Conservation (phyloP, 805 yeast genomes). For the Peterozyma xylosa region DNA sequence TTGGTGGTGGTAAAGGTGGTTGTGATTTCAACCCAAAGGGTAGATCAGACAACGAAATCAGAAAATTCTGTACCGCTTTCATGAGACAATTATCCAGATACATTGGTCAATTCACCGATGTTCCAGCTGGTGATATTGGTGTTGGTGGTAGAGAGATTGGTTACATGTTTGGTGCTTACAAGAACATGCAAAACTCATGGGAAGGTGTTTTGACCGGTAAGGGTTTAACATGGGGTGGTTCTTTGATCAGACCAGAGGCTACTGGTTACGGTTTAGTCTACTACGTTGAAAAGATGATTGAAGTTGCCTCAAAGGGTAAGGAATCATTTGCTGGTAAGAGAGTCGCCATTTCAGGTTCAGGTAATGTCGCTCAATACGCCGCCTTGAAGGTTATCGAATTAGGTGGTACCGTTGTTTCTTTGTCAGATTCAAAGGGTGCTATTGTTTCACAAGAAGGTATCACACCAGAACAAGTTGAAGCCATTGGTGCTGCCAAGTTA, state of each 20-base stretch:
- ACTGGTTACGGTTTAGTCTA: constrained; percentile 97
- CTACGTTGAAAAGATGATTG: constrained; percentile 97
- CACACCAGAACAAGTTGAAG: constrained; percentile 71
- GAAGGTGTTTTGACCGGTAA: constrained; percentile 98
- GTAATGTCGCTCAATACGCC: constrained; percentile 99
- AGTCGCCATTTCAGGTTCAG: constrained; percentile 96
- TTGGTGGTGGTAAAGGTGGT: constrained; percentile 99
- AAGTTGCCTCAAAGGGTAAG: constrained; percentile 82
- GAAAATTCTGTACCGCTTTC: constrained; percentile 94
- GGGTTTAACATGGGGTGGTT: constrained; percentile 98
- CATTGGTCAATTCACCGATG: constrained; percentile 96
- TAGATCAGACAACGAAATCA: constrained; percentile 84
- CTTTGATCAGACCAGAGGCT: constrained; percentile 98
- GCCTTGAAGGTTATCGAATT: constrained; percentile 95
- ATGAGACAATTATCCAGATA: constrained; percentile 93
- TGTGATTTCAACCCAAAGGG: constrained; percentile 97
- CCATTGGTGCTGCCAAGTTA: constrained; percentile 70
- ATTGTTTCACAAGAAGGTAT: constrained; percentile 76
- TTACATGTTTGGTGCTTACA: constrained; percentile 95
- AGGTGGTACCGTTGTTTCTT: constrained; percentile 90
- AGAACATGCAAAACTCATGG: constrained; percentile 82
- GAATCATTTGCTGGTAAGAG: constrained; percentile 89
- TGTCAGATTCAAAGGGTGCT: constrained; percentile 93
- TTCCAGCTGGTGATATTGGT: constrained; percentile 99
- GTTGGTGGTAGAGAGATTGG: constrained; percentile 97